Evolutionary conservation across 2,329 filamentous ascomycete species (phyloP).

Genomic region (Ophiostoma angusticollis): DNA sequence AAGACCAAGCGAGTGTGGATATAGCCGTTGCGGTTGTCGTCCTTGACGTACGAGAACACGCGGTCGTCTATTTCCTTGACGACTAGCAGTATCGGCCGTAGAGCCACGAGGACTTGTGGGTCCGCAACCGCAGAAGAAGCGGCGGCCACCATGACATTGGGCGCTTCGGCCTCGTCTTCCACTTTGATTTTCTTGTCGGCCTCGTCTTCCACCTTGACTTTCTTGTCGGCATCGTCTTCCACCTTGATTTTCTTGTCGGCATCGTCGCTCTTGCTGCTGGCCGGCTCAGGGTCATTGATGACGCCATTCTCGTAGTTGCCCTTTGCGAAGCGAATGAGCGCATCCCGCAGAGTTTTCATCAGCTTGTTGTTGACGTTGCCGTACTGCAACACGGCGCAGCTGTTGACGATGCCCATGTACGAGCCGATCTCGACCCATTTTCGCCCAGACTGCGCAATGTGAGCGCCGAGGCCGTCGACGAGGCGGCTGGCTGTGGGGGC

Average conservation of each 20-base stretch:
- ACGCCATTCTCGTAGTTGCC: no score
- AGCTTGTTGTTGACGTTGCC: conserved; percentile 37
- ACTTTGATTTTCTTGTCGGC: not conserved
- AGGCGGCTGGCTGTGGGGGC: conserved; percentile 35
- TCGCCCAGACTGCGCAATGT: conserved; percentile 39
- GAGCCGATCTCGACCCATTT: conserved; percentile 42
- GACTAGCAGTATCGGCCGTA: conserved; percentile 17
- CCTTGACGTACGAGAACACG: conserved; percentile 38
- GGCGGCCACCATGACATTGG: not conserved
- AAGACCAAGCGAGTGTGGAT: conserved; percentile 51
- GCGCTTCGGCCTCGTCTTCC: conserved; percentile 10
- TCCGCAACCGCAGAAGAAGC: not conserved
- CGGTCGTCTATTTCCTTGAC: conserved; percentile 31
- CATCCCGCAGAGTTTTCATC: conserved; percentile 20
- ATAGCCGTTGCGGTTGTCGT: conserved; percentile 48
- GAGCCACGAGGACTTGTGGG: not conserved
- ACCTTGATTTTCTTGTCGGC: not conserved
- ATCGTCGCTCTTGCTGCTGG: no score
- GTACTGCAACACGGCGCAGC: conserved; percentile 39
- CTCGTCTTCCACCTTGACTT: conserved; percentile 9
- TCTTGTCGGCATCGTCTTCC: not conserved
- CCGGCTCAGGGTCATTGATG: no score
- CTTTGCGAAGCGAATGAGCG: conserved; percentile 13
- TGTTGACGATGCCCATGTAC: conserved; percentile 44
- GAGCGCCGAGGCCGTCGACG: conserved; percentile 37